Base-by-base conservation (phyloP, 345 rosid genomes). In the Eucalyptus tenuipes region DNA sequence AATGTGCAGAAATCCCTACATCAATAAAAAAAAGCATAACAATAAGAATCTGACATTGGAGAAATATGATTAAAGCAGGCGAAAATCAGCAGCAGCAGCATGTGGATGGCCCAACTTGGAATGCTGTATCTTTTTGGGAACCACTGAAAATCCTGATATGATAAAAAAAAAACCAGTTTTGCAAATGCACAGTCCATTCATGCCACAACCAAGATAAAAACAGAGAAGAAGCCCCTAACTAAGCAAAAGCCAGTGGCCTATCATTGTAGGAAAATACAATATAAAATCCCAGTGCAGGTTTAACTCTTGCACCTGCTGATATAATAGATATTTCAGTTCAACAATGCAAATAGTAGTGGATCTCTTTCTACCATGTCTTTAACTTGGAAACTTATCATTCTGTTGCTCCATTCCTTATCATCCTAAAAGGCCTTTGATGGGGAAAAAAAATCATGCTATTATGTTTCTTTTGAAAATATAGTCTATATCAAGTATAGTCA, bases 1-100 rank as follows among this genome's bases (percentile, higher is more conserved):
- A 68, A 97, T 95, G 91, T 95, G 99, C 85, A 98, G 92, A 91
- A 97, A 98, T 25, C 99, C 99, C 98, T 97, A 91, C 87, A 85
- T 61, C 89, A 14, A 86, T 15, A 61, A 31, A 87, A 79, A 5
- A 79, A 64, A 27, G 42, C 52, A 42, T 3, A 44, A 49, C 27
- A 44, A 31, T 37, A 57, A 55, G 50, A 16, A 64, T 44, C 42
- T 44, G 45, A 57, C 33, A n/a, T 20, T 66, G 47, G 52, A 66
- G 85, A 87, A 61, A 31, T 24, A 68, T 20, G 37, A 17, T 17
- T 66, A 13, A 45, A 87, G 37, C 84, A 68, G 40, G 52, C 3
- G 17, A 50, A 50, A 31, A 33, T 33, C 25, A 86, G 42, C 55
- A 25, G 24, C 40, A 86, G 42, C 55, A 25, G 24, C 10, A 22